Base-by-base conservation (phyloP, 768 basidiomycete genomes). In the Multifurca ochricompacta region DNA sequence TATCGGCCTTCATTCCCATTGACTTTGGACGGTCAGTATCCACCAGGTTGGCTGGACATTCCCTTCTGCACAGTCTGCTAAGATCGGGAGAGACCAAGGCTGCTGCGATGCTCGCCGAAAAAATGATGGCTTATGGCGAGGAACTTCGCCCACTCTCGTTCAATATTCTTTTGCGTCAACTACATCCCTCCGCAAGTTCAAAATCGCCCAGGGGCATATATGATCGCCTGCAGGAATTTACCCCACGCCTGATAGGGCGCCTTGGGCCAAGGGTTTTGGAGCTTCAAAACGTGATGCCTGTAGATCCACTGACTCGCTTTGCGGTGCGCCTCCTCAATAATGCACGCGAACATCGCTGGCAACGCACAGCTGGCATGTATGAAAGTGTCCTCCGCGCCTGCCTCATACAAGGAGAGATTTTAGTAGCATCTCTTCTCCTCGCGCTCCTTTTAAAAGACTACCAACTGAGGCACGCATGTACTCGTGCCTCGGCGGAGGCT, bases 341-440 rank as follows among this genome's bases (percentile, higher is more conserved):
- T 3, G 83, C 84, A 0, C 74, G 78, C n/a, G 66, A 73, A 37
- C 74, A 77, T 40, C 73, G 79, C 27, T 78, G 79, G 47, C 70
- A 74, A 28, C 77, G 82, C 40, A 78, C 80, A 2, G 68, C 76
- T n/a, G 69, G 71, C 28, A 80, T 87, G 73, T 87, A 81, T 63
- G 74, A 76, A 48, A 71, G 73, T 2, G 67, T 88, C 45, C 73
- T 90, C 59, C 71, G 76, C 3, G 75, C 82, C 8, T 85, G 83
- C 52, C 70, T 91, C 18, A 65, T 88, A 35, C 87, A 91, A 46
- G 86, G 87, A 23, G 89, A 91, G 64, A 81, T 91, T 45, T 75
- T 91, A 36, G 73, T 86, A n/a, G 87, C 79, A 0, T 82, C 84
- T 1, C 68, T 90, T 25, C 69, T 89, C 5, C 86, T 90, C 52